Evolutionary conservation across 345 rosid genomes (phyloP).

Genomic region (Hibiscus trionum): DNA sequence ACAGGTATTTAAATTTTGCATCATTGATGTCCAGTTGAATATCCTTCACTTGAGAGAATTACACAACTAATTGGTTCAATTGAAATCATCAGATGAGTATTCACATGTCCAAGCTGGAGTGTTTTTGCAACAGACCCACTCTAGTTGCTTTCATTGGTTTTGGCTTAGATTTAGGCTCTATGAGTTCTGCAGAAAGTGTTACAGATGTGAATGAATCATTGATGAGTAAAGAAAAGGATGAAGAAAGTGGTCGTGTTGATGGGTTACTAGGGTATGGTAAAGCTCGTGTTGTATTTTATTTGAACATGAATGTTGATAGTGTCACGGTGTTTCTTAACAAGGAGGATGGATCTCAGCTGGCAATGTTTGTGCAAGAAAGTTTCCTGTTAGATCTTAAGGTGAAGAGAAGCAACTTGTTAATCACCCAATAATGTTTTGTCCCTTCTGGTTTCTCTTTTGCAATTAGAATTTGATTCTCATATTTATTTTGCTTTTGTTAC

Average conservation of each 20-base stretch:
- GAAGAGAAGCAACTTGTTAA: constrained; percentile 3
- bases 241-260: constrained; percentile 61
- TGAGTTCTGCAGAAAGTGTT: constrained; percentile 23
- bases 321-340: constrained; percentile 85
- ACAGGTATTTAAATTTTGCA: constrained; percentile 50
- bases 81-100: constrained; percentile 73
- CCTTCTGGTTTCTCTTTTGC: not conserved
- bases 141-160: constrained; percentile 91
- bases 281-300: constrained; percentile 79
- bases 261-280: constrained; percentile 93
- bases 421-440: not conserved
- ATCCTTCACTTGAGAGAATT: constrained; percentile 4
- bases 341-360: constrained; percentile 96
- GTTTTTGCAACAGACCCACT: constrained; percentile 92
- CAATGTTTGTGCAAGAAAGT: constrained; percentile 89
- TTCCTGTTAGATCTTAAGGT: constrained; percentile 90
- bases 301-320: constrained; percentile 80
- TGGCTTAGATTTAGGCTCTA: constrained; percentile 67
- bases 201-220: constrained; percentile 29
- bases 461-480: not conserved
- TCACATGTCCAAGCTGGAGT: constrained; percentile 90
- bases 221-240: constrained; percentile 50
- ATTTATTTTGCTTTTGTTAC: not conserved
- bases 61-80: constrained; percentile 26
- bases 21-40: constrained; percentile 14